These are phyloP conservation scores for Lagenidium sp. DNA, from an alignment of 352 stramenopile genomes.

Conservation along the genomic window DNA sequence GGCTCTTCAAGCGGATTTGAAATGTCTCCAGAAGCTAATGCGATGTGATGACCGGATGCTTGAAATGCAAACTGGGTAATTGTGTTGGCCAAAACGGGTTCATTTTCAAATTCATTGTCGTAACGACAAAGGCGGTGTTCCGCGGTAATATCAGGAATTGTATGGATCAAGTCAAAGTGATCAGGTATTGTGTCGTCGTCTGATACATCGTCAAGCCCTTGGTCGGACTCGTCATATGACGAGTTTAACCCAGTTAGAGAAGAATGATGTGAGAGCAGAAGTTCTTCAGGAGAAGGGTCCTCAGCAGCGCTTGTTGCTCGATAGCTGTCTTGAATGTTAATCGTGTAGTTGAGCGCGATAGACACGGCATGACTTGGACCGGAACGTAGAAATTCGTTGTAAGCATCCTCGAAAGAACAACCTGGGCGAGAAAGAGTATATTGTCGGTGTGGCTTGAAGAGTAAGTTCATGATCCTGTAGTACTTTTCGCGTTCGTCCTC, in stretches of 20 bases:
- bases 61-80: neutral
- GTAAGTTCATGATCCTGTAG: no score
- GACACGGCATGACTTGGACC: neutral
- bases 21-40: no score
- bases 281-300: neutral
- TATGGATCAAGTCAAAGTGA: neutral
- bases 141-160: neutral
- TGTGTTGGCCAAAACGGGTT: neutral
- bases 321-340: neutral
- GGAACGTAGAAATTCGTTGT: no score
- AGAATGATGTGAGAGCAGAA: neutral
- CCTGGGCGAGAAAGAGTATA: no score
- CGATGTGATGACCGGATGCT: neutral
- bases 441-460: no score
- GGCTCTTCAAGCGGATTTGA: no score
- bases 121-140: neutral
- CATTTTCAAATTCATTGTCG: neutral
- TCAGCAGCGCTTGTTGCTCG: neutral
- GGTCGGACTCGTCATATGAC: no score
- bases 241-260: no score
- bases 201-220: no score
- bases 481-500: no score
- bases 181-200: neutral
- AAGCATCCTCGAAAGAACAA: no score
- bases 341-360: neutral